Conservation (phyloP, 768 basidiomycete species). For the Pleurotus platypus region DNA sequence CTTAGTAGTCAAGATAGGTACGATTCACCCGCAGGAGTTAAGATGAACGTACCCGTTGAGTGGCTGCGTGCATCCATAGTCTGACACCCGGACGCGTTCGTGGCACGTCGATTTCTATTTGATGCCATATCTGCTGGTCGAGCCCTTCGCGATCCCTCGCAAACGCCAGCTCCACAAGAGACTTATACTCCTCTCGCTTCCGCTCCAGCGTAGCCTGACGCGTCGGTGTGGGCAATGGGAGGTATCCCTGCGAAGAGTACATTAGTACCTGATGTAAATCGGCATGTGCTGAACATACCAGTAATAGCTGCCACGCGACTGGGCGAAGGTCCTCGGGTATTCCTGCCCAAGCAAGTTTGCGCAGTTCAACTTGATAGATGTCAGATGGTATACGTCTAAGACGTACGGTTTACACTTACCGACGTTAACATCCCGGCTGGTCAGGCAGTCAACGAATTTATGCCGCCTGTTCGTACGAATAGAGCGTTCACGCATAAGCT, state of each 20-base stretch:
- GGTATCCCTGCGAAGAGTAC: conserved; percentile 68
- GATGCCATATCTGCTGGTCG: conserved; percentile 99
- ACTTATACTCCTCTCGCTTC: conserved; percentile 90
- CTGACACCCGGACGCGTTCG: conserved; percentile 88
- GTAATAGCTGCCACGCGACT: conserved; percentile 89
- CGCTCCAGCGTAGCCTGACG: conserved; percentile 76
- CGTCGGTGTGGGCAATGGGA: conserved; percentile 78
- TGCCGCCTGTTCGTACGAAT: conserved; percentile 74
- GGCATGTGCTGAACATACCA: conserved; percentile 49
- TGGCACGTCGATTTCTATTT: conserved; percentile 98
- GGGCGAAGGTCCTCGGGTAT: conserved; percentile 86
- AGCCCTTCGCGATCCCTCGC: conserved; percentile 79
- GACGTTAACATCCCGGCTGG: conserved; percentile 76
- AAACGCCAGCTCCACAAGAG: conserved; percentile 87
- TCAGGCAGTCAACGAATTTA: conserved; percentile 81
- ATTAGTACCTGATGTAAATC: conserved; percentile 7
- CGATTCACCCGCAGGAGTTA: neutral
- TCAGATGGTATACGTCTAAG: neutral
- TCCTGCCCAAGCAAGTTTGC: conserved; percentile 93
- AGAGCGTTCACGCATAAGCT: conserved; percentile 68
- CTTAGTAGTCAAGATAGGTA: conserved; percentile 13
- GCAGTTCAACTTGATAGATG: conserved; percentile 60
- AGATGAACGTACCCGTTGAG: conserved; percentile 72
- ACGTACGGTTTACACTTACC: conserved; percentile 38
- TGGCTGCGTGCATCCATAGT: conserved; percentile 87